Evolutionary conservation across 2,329 filamentous ascomycete genomes (phyloP).

Genomic region (Catunica adiposa): DNA sequence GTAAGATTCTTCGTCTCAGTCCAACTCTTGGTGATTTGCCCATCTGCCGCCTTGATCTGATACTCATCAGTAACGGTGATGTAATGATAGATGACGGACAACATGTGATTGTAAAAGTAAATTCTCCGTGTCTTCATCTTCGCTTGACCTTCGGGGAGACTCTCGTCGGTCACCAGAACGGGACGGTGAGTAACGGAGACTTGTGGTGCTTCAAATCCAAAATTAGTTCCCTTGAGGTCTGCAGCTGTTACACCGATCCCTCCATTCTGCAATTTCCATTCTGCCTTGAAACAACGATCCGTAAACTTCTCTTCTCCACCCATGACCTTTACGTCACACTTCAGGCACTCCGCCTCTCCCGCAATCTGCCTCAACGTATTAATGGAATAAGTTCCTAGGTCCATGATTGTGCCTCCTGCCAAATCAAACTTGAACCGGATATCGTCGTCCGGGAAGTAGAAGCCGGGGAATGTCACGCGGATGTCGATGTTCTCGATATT

Average conservation of each 20-base stretch:
- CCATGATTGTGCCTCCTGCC: slow-evolving; percentile 26
- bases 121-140: slow-evolving; percentile 19
- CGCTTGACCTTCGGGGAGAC: slow-evolving; percentile 16
- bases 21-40: slow-evolving; percentile 17
- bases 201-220: slow-evolving; percentile 16
- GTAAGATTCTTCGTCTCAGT: slow-evolving; percentile 19
- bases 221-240: background rate
- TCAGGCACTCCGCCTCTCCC: slow-evolving; percentile 23
- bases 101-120: slow-evolving; percentile 19
- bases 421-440: slow-evolving; percentile 29
- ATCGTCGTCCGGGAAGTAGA: slow-evolving; percentile 23
- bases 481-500: slow-evolving; percentile 24
- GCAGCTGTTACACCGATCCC: slow-evolving; percentile 21
- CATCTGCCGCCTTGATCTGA: slow-evolving; percentile 18
- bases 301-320: slow-evolving; percentile 20
- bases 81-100: slow-evolving; percentile 20
- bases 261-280: slow-evolving; percentile 26
- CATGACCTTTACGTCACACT: slow-evolving; percentile 19
- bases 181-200: slow-evolving; percentile 17
- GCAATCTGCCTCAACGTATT: slow-evolving; percentile 25
- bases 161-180: slow-evolving; percentile 13
- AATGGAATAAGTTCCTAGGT: slow-evolving; percentile 27
- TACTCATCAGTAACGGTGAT: slow-evolving; percentile 24
- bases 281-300: slow-evolving; percentile 22
- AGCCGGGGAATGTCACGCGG: slow-evolving; percentile 19